Percentiles rank a stretch among this genome's conserved stretches.
phyloP scores from a whole-genome alignment of 768 basidiomycete genomes.

The Psilocybe cubensis region DNA sequence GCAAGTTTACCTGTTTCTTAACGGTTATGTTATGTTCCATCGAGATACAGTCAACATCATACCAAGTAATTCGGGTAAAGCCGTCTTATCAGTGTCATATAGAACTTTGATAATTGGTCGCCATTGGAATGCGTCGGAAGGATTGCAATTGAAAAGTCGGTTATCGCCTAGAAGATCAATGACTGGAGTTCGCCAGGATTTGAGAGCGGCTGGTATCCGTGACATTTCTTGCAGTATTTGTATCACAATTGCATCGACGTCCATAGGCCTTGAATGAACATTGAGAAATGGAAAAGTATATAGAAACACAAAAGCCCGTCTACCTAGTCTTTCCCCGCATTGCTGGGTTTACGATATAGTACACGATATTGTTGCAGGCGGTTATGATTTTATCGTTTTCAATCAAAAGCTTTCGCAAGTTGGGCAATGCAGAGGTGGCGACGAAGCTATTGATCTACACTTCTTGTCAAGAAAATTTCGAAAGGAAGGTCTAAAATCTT shows the following conservation, averaged over 20 bases:
- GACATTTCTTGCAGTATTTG: conserved; percentile 80
- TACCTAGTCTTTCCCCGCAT: conserved; percentile 80
- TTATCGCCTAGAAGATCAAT: conserved; percentile 84
- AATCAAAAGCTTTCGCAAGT: conserved; percentile 74
- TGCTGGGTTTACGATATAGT: conserved; percentile 81
- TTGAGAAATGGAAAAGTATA: neutral
- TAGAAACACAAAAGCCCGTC: neutral
- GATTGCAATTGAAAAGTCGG: conserved; percentile 80
- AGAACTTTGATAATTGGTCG: conserved; percentile 75
- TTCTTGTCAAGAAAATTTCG: conserved; percentile 3
- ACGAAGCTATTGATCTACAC: conserved; percentile 75
- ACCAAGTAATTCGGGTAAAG: conserved; percentile 86
- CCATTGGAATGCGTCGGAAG: conserved; percentile 67
- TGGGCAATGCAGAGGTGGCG: conserved; percentile 69
- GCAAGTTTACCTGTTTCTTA: conserved; percentile 65
- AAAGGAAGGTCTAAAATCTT: conserved; percentile 8
- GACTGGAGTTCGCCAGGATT: conserved; percentile 84
- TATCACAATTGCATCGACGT: conserved; percentile 70
- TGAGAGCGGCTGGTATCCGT: conserved; percentile 73
- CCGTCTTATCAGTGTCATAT: conserved; percentile 86
- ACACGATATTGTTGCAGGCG: conserved; percentile 83
- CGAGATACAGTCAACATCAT: conserved; percentile 28
- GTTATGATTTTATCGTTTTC: conserved; percentile 84
- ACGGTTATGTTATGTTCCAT: conserved; percentile 29
- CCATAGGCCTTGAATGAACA: conserved; percentile 61